Base-by-base conservation (phyloP, 805 yeast species). In the Zygoascus biomembranicola region DNA sequence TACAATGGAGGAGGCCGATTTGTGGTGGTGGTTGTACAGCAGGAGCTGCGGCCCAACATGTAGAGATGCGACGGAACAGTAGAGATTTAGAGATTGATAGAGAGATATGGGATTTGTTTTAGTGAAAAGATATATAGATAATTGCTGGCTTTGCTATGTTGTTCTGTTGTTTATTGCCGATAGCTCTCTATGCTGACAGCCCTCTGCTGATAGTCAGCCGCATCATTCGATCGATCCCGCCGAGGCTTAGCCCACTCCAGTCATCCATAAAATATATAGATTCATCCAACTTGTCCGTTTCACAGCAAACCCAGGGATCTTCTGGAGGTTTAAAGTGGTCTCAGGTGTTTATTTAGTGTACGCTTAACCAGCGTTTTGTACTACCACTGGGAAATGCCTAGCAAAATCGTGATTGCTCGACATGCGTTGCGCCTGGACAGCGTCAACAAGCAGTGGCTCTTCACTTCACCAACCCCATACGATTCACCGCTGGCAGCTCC, bases 401-500 rank as follows among this genome's bases (percentile, higher is more conserved):
- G 47, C 20, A 56, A 54, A 23, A 54, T 66, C 14, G 58, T 64
- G 13, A 59, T 70, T 16, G 68, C 63, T 8, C 63, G 74, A 20
- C 74, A 70, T 55, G 69, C 68, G 14, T 55, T 63, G 8, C 63
- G 74, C 10, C 63, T 59, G 48, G 74, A 70, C 57, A 57, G 57
- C 9, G 63, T 52, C 13, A 68, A 68, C 52, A 54, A 55, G 43
- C 28, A 49, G n/a, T 70, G 74, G 74, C 52, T 50, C 23, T 47
- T 44, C 35, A 54, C 66, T 3, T 61, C 69, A 13, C 67, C 71
- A 2, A 59, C 65, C 16, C 72, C 74, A 13, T 71, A 69, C 59
- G 73, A 70, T 55, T 62, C 74, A 8, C 74, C 74, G 5, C 60
- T 70, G 49, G 58, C 69, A 5, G 58, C 51, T n/a, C 57, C 55